Evolutionary conservation across 257 asterid species (phyloP), one percentile per base, ranked within the genome.

Genomic region (Primulina eburnea): DNA sequence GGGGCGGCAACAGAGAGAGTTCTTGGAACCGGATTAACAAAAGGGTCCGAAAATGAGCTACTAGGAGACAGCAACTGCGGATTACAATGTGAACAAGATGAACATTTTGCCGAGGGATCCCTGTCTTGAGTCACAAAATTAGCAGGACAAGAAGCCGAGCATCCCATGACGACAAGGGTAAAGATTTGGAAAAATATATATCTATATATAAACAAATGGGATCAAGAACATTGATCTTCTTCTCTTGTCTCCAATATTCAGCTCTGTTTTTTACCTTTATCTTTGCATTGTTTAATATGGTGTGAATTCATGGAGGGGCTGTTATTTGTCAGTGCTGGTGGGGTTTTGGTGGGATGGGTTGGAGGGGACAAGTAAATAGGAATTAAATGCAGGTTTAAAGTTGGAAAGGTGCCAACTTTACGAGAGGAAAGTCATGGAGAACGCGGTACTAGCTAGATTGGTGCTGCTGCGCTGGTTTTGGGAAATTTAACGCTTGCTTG

Each of bases 61-160:
- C 4, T 9, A 9, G 47, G 14, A 38, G 47, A 38, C 47, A 9
- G 14, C 11, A 38, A 38, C 47, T 38, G 4, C 14, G 47, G 47
- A 38, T 38, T 38, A 38, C 47, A 38, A 8, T 38, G 53, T 35
- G 85, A 77, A 38, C 68, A 70, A 43, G 77, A 67, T n/a, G 82
- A 77, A 70, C 65, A 55, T 64, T 38, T 62, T 10, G 74, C 60
- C 7, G 61, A 29, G 68, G 67, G 70, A 6, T 50, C 72, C 38
- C 59, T 65, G 64, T 77, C 62, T 18, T 34, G 62, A 2, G 71
- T 68, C 43, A 55, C 38, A 30, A 71, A 20, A 33, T 32, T 43
- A 28, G 64, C 52, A 12, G 74, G 30, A 10, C 80, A 68, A 68
- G 85, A 81, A 65, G 82, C 79, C 47, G 83, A 78, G 34, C 78